A percentile compares a stretch with the other conserved stretches of the same genome.
Evolutionary conservation across 495 filamentous ascomycete species (phyloP).

Genomic region (Aspergillus leporis): DNA sequence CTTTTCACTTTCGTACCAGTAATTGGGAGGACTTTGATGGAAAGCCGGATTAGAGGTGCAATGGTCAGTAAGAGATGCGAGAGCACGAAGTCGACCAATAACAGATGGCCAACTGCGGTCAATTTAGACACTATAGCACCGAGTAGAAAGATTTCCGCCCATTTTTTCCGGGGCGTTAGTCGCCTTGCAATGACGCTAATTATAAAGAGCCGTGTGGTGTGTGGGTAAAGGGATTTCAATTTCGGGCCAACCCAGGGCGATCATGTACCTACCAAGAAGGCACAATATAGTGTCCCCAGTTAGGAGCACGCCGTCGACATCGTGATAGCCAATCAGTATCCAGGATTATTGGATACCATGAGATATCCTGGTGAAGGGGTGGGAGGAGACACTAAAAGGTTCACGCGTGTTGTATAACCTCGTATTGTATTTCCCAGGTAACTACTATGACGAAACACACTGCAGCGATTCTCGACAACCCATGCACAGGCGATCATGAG

Average conservation of each 20-base stretch:
- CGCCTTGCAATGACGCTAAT: constrained; percentile 3
- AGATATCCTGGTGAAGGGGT: neutral
- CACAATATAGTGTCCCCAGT: neutral
- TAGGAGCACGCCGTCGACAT: neutral
- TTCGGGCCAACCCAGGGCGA: neutral
- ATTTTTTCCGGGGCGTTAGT: neutral
- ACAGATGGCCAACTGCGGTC: neutral
- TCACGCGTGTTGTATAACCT: neutral
- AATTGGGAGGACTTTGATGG: neutral
- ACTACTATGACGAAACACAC: neutral
- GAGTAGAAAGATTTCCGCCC: neutral
- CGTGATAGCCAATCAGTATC: neutral
- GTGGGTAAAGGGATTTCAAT: constrained; percentile 2
- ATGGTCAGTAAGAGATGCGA: neutral
- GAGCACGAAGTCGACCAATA: neutral
- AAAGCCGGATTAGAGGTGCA: neutral
- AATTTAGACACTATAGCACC: neutral
- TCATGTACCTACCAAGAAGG: constrained; percentile 2
- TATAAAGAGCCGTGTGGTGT: neutral
- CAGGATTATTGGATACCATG: neutral
- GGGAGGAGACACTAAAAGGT: neutral
- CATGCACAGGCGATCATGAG: constrained; percentile 2
- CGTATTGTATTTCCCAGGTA: neutral
- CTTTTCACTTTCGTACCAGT: neutral
- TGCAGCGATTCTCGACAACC: neutral